A percentile compares a stretch with the other conserved stretches of the same genome.
phyloP scores from a whole-genome alignment of 495 filamentous ascomycete species.

The Talaromyces liani region DNA sequence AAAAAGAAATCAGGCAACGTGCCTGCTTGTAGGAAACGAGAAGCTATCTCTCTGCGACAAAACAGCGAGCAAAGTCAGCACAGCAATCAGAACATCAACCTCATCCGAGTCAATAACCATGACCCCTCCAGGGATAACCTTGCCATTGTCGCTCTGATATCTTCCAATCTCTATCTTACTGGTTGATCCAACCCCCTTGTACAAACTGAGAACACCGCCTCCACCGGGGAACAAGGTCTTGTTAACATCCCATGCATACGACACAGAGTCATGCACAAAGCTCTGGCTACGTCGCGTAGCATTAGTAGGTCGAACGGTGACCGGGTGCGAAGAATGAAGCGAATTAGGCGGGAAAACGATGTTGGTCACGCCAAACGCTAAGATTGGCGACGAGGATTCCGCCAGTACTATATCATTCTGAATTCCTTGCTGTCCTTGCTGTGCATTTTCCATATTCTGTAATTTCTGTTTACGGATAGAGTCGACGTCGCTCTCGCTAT shows the following conservation, averaged over 20 bases:
- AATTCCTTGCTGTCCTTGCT: not conserved
- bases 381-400: constrained; percentile 3
- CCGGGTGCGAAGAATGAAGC: constrained; percentile 5
- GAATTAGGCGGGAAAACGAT: constrained; percentile 5
- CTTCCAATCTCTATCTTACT: constrained; percentile 8
- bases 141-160: constrained; percentile 8
- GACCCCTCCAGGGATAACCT: constrained; percentile 1
- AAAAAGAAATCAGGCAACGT: not conserved
- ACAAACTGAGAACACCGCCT: constrained; percentile 4
- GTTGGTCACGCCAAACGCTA: constrained; percentile 6
- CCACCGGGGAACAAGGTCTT: constrained; percentile 7
- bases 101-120: constrained; percentile 6
- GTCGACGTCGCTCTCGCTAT: constrained; percentile 1
- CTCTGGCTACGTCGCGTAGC: constrained; percentile 6
- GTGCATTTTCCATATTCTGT: not conserved
- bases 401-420: not conserved
- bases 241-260: constrained; percentile 7
- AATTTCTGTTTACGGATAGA: not conserved
- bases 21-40: constrained; percentile 4
- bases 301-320: constrained; percentile 5
- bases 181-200: constrained; percentile 4
- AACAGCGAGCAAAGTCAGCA: constrained; percentile 6
- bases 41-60: constrained; percentile 7
- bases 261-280: constrained; percentile 7
- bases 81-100: constrained; percentile 7